Base-by-base conservation (phyloP, 1,139 yeast species). In the Yamadazyma pseudoaaseri region DNA sequence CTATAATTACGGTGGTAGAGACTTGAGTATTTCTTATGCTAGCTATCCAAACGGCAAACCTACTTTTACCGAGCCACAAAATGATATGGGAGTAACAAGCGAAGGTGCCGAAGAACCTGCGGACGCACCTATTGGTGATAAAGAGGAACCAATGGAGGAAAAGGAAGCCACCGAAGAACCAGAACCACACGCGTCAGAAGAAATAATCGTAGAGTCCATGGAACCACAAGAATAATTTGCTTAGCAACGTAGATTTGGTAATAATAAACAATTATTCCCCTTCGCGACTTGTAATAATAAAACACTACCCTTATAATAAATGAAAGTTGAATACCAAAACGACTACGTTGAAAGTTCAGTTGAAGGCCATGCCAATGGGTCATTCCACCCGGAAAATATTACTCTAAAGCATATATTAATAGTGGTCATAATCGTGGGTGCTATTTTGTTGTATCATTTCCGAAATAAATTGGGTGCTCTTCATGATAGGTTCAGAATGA, bases 1-100 rank as follows among this genome's bases (percentile, higher is more conserved):
- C 37, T 89, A 90, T 60, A 79, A 74, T 46, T 90, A 90, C 52
- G 97, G 97, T 48, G 89, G 86, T 29, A 79, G 95, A 50, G 77
- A 75, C 42, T 63, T 89, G 49, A 65, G 58, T 30, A 74, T 89
- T 30, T 65, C 87, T 1, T 89, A 71, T 58, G 95, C 83, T 18
- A 60, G 56, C 5, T 27, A 27, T 15, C 25, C 20, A 8, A 33
- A 12, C 12, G 25, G 12, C 18, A 20, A 11, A 16, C 21, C 9
- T 7, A 14, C n/a, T 6, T 7, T 29, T 12, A 30, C 28, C 25
- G 33, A 26, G 16, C 29, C 15, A 16, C 34, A 24, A 11, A 31
- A 11, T 17, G 34, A 16, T 32, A n/a, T n/a, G n/a, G n/a, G n/a
- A n/a, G n/a, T n/a, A n/a, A n/a, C n/a, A n/a, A n/a, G n/a, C n/a